phyloP scores from a whole-genome alignment of 257 asterid genomes.

The Solanum corneliomulleri region DNA sequence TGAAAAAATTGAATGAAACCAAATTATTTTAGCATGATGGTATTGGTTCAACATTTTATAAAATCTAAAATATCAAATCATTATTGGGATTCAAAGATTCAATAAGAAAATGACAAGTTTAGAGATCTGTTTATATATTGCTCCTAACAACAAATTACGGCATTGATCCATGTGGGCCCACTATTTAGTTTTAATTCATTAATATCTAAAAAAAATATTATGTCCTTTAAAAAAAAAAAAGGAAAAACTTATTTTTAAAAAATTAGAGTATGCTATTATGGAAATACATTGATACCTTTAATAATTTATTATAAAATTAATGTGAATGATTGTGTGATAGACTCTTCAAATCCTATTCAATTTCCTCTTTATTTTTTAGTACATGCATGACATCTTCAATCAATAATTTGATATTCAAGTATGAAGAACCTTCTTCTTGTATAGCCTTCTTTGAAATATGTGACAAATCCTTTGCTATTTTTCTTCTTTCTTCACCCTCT shows the following conservation, averaged over 20 bases:
- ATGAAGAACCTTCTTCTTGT: conserved; percentile 19
- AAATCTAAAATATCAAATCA: not conserved
- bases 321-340: not conserved
- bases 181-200: not conserved
- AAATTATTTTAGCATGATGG: too few relatives aligned
- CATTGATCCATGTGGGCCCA: not conserved
- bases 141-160: not conserved
- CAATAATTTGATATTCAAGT: not conserved
- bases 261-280: not conserved
- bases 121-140: too few relatives aligned
- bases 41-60: not conserved
- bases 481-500: conserved; percentile 12
- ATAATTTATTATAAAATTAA: not conserved
- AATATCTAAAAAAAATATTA: not conserved
- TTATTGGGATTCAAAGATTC: too few relatives aligned
- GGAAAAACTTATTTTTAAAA: too few relatives aligned
- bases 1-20: not conserved
- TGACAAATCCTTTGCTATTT: conserved; percentile 14
- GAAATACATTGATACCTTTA: not conserved
- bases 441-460: conserved; percentile 12
- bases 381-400: conserved; percentile 6
- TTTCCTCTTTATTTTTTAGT: not conserved
- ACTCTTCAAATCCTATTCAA: not conserved
- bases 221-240: not conserved
- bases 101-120: too few relatives aligned